phyloP scores from a whole-genome alignment of 176 grass and related monocot genomes.

The Ampelocalamus luodianensis region DNA sequence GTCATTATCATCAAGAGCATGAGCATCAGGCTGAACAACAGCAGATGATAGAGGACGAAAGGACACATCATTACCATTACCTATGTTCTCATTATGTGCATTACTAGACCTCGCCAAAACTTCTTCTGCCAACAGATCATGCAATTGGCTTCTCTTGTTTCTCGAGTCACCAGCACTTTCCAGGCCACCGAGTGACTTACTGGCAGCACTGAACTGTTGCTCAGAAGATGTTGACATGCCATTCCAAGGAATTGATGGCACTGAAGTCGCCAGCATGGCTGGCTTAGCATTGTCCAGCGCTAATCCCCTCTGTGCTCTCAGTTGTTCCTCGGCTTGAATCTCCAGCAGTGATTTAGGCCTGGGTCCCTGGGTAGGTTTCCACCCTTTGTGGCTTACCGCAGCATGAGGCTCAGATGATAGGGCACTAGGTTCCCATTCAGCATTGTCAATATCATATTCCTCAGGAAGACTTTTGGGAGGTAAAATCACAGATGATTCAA shows the following conservation, averaged over 20 bases:
- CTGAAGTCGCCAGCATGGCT: constrained; percentile 28
- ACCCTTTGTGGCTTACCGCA: constrained; percentile 50
- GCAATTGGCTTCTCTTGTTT: constrained; percentile 73
- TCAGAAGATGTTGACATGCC: constrained; percentile 53
- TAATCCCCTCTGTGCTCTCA: constrained; percentile 62
- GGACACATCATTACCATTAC: constrained; percentile 46
- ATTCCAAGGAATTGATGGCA: constrained; percentile 68
- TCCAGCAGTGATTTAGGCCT: constrained; percentile 91
- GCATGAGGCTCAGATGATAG: constrained; percentile 55
- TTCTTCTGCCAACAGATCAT: constrained; percentile 94
- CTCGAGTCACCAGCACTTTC: constrained; percentile 58
- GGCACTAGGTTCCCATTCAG: constrained; percentile 54
- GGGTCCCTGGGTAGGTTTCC: constrained; percentile 79
- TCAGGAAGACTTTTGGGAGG: constrained; percentile 45
- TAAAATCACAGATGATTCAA: constrained; percentile 37
- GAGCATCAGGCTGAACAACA: constrained; percentile 41
- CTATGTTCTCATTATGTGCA: constrained; percentile 54
- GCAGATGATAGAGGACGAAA: constrained; percentile 48
- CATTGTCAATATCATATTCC: constrained; percentile 53
- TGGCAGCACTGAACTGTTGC: constrained; percentile 48
- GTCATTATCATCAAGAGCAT: constrained; percentile 69
- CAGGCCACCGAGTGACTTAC: constrained; percentile 36
- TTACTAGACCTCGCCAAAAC: constrained; percentile 68
- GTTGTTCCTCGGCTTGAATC: constrained; percentile 97
- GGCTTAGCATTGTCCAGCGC: constrained; percentile 41